These are phyloP conservation scores for Monosporozyma solicola DNA, from an alignment of 805 yeast species.

Conservation along the genomic window DNA sequence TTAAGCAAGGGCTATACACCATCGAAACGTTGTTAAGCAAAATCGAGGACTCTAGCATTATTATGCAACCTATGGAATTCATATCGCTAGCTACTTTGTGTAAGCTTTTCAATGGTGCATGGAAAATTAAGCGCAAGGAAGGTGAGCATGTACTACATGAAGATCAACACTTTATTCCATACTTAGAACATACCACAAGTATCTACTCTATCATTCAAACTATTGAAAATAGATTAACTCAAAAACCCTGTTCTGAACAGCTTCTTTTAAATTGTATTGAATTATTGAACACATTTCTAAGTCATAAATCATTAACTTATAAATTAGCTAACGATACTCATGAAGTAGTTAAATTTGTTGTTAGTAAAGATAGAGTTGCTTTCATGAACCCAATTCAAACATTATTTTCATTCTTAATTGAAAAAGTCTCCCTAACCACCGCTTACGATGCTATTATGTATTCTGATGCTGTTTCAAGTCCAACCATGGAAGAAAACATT, in stretches of 20 bases:
- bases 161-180: conserved; percentile 39
- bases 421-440: conserved; percentile 19
- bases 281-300: conserved; percentile 28
- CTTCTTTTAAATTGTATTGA: conserved; percentile 29
- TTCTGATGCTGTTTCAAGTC: conserved; percentile 6
- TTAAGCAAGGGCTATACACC: conserved; percentile 30
- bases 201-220: conserved; percentile 35
- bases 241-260: conserved; percentile 8
- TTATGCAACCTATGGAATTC: conserved; percentile 34
- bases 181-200: conserved; percentile 40
- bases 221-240: conserved; percentile 25
- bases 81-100: conserved; percentile 39
- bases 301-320: conserved; percentile 18
- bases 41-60: conserved; percentile 21
- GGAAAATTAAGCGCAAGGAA: conserved; percentile 45
- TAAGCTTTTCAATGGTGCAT: conserved; percentile 48
- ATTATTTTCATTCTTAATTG: conserved; percentile 37
- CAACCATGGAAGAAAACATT: background rate
- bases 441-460: conserved; percentile 17
- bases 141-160: conserved; percentile 66
- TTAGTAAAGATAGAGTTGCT: conserved; percentile 43
- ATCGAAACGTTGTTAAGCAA: conserved; percentile 31
- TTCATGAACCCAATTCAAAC: conserved; percentile 55
- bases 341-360: conserved; percentile 31
- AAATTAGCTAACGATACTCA: conserved; percentile 19